phyloP scores from a whole-genome alignment of 2,329 filamentous ascomycete genomes.

The Colletotrichum sp. region DNA sequence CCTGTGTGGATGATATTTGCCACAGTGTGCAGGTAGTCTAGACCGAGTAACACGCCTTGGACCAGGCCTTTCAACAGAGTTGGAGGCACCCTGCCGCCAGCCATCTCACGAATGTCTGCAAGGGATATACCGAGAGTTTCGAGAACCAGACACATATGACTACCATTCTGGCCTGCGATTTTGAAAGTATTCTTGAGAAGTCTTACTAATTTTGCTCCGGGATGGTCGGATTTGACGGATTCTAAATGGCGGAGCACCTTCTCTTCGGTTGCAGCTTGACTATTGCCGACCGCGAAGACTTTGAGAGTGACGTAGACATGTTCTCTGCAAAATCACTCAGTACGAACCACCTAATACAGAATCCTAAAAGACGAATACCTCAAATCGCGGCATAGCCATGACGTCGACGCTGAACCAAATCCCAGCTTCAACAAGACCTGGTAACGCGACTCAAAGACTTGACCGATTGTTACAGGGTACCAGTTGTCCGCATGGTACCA shows the following conservation, averaged over 20 bases:
- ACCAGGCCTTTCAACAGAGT: conserved; percentile 5
- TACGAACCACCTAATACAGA: rapidly evolving
- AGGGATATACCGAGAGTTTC: conserved; percentile 13
- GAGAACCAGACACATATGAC: conserved; percentile 7
- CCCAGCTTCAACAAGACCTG: conserved; percentile 30
- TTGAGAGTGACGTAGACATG: conserved; percentile 14
- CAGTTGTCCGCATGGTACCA: conserved; percentile 25
- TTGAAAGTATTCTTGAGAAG: conserved; percentile 1
- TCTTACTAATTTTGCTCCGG: not conserved
- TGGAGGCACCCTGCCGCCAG: conserved; percentile 10
- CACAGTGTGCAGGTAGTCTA: conserved; percentile 15
- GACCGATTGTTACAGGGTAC: conserved; percentile 27
- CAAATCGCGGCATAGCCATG: conserved; percentile 29
- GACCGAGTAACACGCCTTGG: not conserved
- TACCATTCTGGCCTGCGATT: not conserved
- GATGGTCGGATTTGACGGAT: conserved; percentile 1
- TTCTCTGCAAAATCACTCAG: not conserved
- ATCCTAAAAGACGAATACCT: not conserved
- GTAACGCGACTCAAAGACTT: conserved; percentile 26
- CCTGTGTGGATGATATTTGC: conserved; percentile 16
- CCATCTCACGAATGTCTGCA: conserved; percentile 15
- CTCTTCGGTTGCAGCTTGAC: conserved; percentile 7
- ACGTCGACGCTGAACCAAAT: conserved; percentile 29
- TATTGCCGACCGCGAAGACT: not conserved
- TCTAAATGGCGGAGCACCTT: not conserved